A percentile compares a stretch with the other conserved stretches of the same genome.
Evolutionary conservation across 306 rosid species (phyloP).

Genomic region (Rubus idaeus): DNA sequence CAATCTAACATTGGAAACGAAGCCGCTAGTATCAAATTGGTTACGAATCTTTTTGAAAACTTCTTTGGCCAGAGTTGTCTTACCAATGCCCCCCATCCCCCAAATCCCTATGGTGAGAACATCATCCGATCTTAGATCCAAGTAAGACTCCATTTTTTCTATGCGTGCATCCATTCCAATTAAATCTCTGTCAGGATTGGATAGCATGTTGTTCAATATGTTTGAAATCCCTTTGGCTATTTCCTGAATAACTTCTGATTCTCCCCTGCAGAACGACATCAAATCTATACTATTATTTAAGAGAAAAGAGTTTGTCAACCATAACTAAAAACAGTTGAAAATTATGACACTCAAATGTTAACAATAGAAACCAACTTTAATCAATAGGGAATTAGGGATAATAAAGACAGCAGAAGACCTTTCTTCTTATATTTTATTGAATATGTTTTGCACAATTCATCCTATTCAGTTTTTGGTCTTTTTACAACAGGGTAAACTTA

Average conservation of each 20-base stretch:
- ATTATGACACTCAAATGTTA: too few relatives aligned
- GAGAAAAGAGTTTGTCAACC: background rate
- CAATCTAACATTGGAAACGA: background rate
- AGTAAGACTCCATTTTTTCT: background rate
- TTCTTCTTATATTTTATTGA: too few relatives aligned
- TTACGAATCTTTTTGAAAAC: too few relatives aligned
- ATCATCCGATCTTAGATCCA: background rate
- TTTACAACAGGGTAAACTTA: too few relatives aligned
- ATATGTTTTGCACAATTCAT: too few relatives aligned
- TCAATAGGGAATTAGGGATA: too few relatives aligned
- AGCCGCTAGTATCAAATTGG: background rate
- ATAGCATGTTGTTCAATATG: background rate
- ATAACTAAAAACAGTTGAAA: too few relatives aligned
- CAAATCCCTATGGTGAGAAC: background rate
- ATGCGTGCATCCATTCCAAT: slow-evolving; percentile 5
- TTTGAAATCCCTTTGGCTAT: background rate
- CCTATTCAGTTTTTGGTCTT: too few relatives aligned
- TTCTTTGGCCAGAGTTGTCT: background rate
- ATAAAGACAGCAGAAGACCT: too few relatives aligned
- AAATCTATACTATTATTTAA: too few relatives aligned
- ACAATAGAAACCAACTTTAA: too few relatives aligned
- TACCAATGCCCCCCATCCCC: slow-evolving; percentile 12
- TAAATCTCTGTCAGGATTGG: background rate
- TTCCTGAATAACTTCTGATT: background rate
- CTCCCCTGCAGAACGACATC: background rate